Base-by-base conservation (phyloP, 2,329 filamentous ascomycete species). In the Cladosporium velox region DNA sequence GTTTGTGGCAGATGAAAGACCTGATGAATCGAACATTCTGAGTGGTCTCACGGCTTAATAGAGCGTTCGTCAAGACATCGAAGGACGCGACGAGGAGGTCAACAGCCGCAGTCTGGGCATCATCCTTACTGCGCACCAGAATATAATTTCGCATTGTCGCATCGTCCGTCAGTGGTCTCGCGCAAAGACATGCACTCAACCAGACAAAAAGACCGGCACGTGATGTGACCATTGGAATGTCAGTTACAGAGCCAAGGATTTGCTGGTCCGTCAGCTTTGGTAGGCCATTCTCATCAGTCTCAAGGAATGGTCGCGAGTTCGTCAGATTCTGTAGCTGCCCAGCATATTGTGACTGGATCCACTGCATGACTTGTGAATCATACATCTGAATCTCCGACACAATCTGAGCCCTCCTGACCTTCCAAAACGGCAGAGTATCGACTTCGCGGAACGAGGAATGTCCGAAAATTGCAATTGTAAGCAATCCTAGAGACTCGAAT, bases 81-180 rank as follows among this genome's bases (percentile, higher is more conserved):
- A 99, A 98, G 0, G 93, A 89, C 1, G 93, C 92, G 11, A 94
- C 86, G 51, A 98, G 90, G 1, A 98, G 83, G 72, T 97, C 93
- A 64, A 92, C 87, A 0, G 91, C 88, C 54, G 92, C 88, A 14
- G 87, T 85, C 77, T 94, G 90, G 51, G 91, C 85, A 72, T 97
- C 91, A 47, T 90, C 90, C 86, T 91, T 90, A 74, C 97, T 97
- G 76, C 93, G 86, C 70, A 93, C 92, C 72, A 92, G 88, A 51
- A 98, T 79, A 77, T 93, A 95, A 59, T 87, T 91, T 70, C 95
- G 88, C 12, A 98, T 83, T 30, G 86, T 85, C 62, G 84, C 83
- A 72, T 98, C 93, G 73, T 98, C 93, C 34, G 96, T 86, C 26
- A 96, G 80, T 0, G 94, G 93, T 35, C 92, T 87, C 35, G 89